Evolutionary conservation across 352 stramenopile genomes (phyloP).

Genomic region (Phytopythium cucurbitacearum): DNA sequence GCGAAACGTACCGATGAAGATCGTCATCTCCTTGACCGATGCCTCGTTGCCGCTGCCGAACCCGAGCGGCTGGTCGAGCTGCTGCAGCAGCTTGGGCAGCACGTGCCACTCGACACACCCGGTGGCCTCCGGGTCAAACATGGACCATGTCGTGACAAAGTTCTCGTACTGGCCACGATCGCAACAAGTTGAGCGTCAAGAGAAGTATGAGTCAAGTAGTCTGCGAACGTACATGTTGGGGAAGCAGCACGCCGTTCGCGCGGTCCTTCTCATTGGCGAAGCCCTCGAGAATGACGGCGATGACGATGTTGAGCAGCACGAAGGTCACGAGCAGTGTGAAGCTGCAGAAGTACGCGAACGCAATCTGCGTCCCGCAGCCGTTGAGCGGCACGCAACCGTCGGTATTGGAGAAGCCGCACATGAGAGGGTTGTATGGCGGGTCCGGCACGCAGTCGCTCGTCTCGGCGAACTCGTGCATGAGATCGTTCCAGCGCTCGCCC

Average conservation of each 20-base stretch:
- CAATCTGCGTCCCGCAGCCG: constrained; percentile 43
- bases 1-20: constrained; percentile 41
- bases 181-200: constrained; percentile 25
- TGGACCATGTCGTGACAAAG: constrained; percentile 50
- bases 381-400: constrained; percentile 36
- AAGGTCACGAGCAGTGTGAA: constrained; percentile 82
- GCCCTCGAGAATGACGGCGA: constrained; percentile 81
- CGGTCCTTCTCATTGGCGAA: constrained; percentile 77
- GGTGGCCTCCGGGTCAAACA: constrained; percentile 74
- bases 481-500: constrained; percentile 84
- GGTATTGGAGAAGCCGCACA: constrained; percentile 43
- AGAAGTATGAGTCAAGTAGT: constrained; percentile 6
- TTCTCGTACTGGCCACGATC: constrained; percentile 43
- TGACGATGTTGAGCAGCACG: constrained; percentile 86
- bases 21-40: constrained; percentile 42
- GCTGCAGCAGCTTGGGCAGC: constrained; percentile 56
- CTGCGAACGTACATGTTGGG: constrained; percentile 27
- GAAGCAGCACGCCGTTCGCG: constrained; percentile 34
- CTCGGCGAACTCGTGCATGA: constrained; percentile 73
- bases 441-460: constrained; percentile 23
- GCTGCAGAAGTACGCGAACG: constrained; percentile 68
- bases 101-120: constrained; percentile 66
- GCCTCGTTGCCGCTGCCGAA: constrained; percentile 40
- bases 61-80: constrained; percentile 61
- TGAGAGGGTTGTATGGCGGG: constrained; percentile 22